These are phyloP conservation scores for Trichoderma koningii DNA, from an alignment of 2,329 filamentous ascomycete species.

Conservation along the genomic window DNA sequence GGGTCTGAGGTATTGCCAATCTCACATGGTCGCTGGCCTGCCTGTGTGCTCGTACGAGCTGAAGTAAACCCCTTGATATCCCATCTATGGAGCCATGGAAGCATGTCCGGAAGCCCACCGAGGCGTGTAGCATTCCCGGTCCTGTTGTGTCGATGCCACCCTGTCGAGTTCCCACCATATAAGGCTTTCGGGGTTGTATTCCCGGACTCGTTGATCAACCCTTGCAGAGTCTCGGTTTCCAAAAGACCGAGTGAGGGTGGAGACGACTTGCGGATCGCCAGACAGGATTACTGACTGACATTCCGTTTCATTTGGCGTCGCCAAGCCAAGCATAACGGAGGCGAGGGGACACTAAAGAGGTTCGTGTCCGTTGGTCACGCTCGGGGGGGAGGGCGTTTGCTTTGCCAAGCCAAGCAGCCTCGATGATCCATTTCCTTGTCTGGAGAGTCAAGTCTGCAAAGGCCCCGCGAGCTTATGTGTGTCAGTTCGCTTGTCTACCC, in stretches of 20 bases:
- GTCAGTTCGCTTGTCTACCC: not conserved
- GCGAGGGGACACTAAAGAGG: constrained; percentile 1
- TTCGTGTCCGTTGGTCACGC: constrained; percentile 5
- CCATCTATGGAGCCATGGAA: not conserved
- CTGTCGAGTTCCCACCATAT: not conserved
- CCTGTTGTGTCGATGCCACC: not conserved
- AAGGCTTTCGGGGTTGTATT: constrained; percentile 9
- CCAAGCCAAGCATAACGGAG: constrained; percentile 1
- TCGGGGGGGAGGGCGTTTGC: not conserved
- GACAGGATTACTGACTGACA: constrained; percentile 8
- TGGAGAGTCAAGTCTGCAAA: not conserved
- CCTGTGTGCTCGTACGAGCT: not conserved
- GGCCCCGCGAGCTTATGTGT: not conserved
- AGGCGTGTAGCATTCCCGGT: not conserved
- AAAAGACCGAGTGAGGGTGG: constrained; percentile 20
- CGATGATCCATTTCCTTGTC: constrained; percentile 17
- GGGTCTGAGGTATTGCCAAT: not conserved
- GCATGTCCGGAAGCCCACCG: constrained; percentile 5
- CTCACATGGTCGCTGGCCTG: not conserved
- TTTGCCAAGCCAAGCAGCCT: not conserved
- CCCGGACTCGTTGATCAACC: not conserved
- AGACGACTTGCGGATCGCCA: constrained; percentile 15
- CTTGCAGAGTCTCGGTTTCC: constrained; percentile 11
- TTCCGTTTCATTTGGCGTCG: constrained; percentile 9
- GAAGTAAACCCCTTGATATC: not conserved